Percentiles rank a stretch among this genome's conserved stretches.
Conservation (phyloP, 176 grass and related monocot species). For the Saccharum officinarum region DNA sequence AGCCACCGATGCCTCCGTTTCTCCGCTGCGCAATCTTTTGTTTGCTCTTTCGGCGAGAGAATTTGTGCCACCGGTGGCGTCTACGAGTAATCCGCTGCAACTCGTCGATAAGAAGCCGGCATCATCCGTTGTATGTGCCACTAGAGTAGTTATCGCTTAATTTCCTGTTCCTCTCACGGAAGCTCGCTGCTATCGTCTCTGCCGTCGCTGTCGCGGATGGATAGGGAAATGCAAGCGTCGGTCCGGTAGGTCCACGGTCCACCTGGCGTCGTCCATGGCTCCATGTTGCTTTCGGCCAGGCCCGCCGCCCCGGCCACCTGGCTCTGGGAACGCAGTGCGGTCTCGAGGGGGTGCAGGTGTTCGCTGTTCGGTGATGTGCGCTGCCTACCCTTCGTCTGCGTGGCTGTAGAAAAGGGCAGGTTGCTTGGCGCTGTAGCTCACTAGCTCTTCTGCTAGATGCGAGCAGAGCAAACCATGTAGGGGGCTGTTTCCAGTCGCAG, state of each 20-base stretch:
- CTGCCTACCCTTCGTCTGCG: too few relatives aligned
- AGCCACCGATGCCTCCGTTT: background rate
- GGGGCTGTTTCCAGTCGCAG: too few relatives aligned
- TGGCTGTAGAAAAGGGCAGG: too few relatives aligned
- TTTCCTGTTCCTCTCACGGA: background rate
- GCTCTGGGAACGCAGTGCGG: background rate
- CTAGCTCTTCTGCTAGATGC: too few relatives aligned
- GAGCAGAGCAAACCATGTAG: too few relatives aligned
- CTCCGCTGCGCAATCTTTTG: background rate
- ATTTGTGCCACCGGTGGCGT: background rate
- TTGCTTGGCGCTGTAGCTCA: too few relatives aligned
- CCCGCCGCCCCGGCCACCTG: background rate
- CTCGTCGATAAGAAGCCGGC: too few relatives aligned
- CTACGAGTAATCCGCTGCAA: background rate
- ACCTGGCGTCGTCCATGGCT: background rate
- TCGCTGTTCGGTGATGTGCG: too few relatives aligned
- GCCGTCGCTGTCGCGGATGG: slow-evolving; percentile 6
- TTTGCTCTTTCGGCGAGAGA: background rate
- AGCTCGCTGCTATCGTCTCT: background rate
- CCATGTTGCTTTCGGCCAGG: background rate
- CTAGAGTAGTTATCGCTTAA: background rate
- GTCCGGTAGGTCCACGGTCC: too few relatives aligned
- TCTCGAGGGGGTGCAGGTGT: background rate
- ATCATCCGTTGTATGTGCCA: background rate
- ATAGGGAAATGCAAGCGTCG: background rate